Percentiles rank a stretch among this genome's conserved stretches.
Conservation (phyloP, 129 eudicot species). For the Logfia minima region DNA sequence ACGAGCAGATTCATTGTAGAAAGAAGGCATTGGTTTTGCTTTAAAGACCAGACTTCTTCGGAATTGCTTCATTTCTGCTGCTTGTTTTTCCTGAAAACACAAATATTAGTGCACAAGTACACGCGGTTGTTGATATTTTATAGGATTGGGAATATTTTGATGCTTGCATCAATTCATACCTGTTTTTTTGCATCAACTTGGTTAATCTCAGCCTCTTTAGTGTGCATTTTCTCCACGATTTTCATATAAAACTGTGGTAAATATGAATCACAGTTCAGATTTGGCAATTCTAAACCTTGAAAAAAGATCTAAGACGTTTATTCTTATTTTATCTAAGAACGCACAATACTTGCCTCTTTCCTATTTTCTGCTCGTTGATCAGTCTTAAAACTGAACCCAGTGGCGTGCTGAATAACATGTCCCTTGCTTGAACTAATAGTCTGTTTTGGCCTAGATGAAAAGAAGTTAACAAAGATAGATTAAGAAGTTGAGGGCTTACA, state of each 20-base stretch:
- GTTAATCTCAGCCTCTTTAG: conserved; percentile 49
- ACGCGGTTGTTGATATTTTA: neutral
- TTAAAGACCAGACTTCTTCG: conserved; percentile 64
- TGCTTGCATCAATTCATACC: conserved; percentile 37
- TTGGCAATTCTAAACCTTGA: neutral
- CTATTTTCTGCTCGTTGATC: conserved; percentile 66
- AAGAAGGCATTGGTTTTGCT: conserved; percentile 83
- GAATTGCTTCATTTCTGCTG: conserved; percentile 60
- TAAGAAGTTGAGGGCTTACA: conserved; percentile 1
- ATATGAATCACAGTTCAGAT: conserved; percentile 7
- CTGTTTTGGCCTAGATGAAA: conserved; percentile 41
- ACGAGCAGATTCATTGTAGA: conserved; percentile 47
- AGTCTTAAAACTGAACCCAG: conserved; percentile 51
- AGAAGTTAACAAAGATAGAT: neutral
- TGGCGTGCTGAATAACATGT: conserved; percentile 32
- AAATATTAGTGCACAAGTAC: neutral
- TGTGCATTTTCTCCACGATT: conserved; percentile 49
- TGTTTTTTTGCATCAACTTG: conserved; percentile 41
- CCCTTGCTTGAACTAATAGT: conserved; percentile 35
- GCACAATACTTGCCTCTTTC: conserved; percentile 57
- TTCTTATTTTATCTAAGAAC: conserved; percentile 6
- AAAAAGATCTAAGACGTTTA: neutral
- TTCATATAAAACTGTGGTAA: conserved; percentile 43
- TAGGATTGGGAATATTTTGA: neutral
- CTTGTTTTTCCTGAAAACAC: conserved; percentile 54